Evolutionary conservation across 176 grass and related monocot genomes (phyloP), one percentile per base, ranked within the genome.

Genomic region (Tuctoria greenei): DNA sequence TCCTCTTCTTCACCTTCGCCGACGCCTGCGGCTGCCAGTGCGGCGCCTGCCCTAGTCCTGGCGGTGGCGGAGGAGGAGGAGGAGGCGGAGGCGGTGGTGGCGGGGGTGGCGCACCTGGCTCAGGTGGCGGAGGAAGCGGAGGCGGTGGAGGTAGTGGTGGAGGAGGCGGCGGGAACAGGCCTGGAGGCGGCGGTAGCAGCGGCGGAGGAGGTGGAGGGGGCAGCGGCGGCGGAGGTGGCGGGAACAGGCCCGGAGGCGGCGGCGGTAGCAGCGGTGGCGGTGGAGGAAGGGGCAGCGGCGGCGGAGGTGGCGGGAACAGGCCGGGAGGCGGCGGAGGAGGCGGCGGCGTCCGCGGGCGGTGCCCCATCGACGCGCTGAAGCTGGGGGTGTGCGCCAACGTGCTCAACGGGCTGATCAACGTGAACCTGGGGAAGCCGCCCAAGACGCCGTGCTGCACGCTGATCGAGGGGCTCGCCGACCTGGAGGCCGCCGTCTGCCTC

Each of bases 321-420:
- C 24, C 44, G 0, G 51, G 37, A n/a, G 42, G 37, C 0, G 9
- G 35, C 0, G n/a, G n/a, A n/a, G n/a, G n/a, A n/a, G n/a, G n/a
- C n/a, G n/a, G n/a, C n/a, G n/a, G n/a, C n/a, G n/a, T n/a, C n/a
- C n/a, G n/a, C n/a, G 61, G 47, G 0, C 44, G 41, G 24, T 96
- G 93, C 87, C 93, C 93, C 5, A 71, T 92, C 1, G 77, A 95
- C 65, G 59, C 89, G 9, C 69, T 95, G 35, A 95, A 95, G 86
- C 86, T 95, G 0, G 89, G 83, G 1, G 89, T 95, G 1, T 95
- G 92, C 58, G 92, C 83, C 2, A 89, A 96, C 66, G 92, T 96
- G 45, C 89, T 96, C 0, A 86, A 50, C 61, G 90, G 90, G 11
- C 82, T 96, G 57, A 83, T 96, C 36, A 96, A 96, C 66, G 25